Conservation (phyloP, 2,329 filamentous ascomycete genomes). For the Cercospora sp. region DNA sequence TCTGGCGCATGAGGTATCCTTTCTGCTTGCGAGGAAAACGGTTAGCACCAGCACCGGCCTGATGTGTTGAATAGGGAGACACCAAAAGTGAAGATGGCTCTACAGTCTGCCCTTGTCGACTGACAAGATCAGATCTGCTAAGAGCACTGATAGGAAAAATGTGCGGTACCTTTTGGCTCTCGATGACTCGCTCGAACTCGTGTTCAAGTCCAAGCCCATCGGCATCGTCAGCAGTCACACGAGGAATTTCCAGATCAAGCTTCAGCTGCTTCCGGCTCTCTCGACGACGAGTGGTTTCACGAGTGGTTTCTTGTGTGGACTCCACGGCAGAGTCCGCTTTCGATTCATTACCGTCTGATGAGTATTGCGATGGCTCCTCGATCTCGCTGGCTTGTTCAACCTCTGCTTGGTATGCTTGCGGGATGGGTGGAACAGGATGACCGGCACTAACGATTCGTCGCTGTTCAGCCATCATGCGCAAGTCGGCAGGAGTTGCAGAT, state of each 20-base stretch:
- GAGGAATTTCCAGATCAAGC: slow-evolving; percentile 67
- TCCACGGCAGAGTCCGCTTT: slow-evolving; percentile 35
- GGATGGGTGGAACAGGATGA: slow-evolving; percentile 38
- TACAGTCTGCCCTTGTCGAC: slow-evolving; percentile 3
- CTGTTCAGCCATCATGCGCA: slow-evolving; percentile 80
- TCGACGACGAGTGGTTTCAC: slow-evolving; percentile 20
- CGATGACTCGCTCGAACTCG: slow-evolving; percentile 93
- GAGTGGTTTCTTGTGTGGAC: slow-evolving; percentile 20
- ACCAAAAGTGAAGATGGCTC: slow-evolving; percentile 17
- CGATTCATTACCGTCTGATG: slow-evolving; percentile 31
- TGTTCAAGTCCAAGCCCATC: slow-evolving; percentile 85
- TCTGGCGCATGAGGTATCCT: slow-evolving; percentile 97
- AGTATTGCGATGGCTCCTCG: slow-evolving; percentile 30
- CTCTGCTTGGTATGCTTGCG: slow-evolving; percentile 33
- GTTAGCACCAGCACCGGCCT: slow-evolving; percentile 45
- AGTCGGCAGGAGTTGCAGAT: slow-evolving; percentile 82
- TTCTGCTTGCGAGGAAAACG: slow-evolving; percentile 67
- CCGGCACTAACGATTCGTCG: slow-evolving; percentile 83
- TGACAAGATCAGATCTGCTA: not conserved
- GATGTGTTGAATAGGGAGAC: slow-evolving; percentile 21
- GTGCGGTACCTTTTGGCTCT: slow-evolving; percentile 86
- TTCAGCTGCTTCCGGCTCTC: slow-evolving; percentile 30
- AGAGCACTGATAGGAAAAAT: slow-evolving; percentile 8
- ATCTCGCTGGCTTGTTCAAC: slow-evolving; percentile 21
- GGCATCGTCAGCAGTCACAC: slow-evolving; percentile 67